Percentiles rank a stretch among this genome's conserved stretches.
phyloP scores from a whole-genome alignment of 371 early-diverging fungal genomes.

The Apophysomyces ossiformis region DNA sequence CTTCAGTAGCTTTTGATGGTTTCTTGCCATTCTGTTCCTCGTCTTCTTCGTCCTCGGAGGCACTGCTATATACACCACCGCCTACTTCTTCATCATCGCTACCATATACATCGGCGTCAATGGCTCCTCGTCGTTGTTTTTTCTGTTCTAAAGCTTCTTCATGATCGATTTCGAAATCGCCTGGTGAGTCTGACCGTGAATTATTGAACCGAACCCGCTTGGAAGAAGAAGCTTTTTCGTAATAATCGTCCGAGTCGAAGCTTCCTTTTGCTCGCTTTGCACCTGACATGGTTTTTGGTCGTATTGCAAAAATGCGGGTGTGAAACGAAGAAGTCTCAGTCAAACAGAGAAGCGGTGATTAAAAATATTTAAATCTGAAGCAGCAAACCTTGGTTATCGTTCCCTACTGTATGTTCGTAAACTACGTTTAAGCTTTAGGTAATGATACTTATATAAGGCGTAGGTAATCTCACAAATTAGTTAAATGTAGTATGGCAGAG shows the following conservation, averaged over 20 bases:
- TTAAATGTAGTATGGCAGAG: too few relatives aligned
- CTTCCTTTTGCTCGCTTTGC: slow-evolving; percentile 31
- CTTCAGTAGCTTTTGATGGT: slow-evolving; percentile 45
- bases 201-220: slow-evolving; percentile 48
- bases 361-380: too few relatives aligned
- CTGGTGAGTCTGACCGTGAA: slow-evolving; percentile 6
- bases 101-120: slow-evolving; percentile 55
- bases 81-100: slow-evolving; percentile 63
- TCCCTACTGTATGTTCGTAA: too few relatives aligned
- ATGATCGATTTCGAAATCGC: slow-evolving; percentile 54
- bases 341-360: background rate
- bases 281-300: slow-evolving; percentile 14
- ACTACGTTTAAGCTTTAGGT: too few relatives aligned
- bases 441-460: too few relatives aligned
- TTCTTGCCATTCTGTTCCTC: slow-evolving; percentile 24
- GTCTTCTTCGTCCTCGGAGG: slow-evolving; percentile 47
- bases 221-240: slow-evolving; percentile 20
- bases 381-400: too few relatives aligned
- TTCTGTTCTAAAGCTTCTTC: slow-evolving; percentile 48
- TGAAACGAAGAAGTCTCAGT: background rate
- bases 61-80: slow-evolving; percentile 52
- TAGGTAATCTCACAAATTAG: too few relatives aligned
- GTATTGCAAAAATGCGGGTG: background rate
- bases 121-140: slow-evolving; percentile 57
- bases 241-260: slow-evolving; percentile 28